Evolutionary conservation across 139 green algal genomes (phyloP).

Genomic region (Chlamydomonas sphaeroides): DNA sequence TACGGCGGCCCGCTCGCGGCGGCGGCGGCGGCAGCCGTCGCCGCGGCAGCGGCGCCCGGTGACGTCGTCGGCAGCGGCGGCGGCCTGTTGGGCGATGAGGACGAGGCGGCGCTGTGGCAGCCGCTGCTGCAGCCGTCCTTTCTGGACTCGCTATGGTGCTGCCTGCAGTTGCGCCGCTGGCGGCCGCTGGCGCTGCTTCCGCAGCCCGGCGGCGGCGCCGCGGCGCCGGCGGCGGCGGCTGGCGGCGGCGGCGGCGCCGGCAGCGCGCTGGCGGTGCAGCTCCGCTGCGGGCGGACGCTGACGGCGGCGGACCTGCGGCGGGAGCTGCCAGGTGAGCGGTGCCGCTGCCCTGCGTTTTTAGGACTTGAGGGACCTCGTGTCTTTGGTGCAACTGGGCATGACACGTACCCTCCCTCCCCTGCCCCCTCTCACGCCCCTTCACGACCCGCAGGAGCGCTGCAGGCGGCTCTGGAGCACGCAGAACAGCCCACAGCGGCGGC

Average conservation of each 20-base stretch:
- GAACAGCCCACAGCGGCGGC: too few species aligned
- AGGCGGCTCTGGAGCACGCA: too few species aligned
- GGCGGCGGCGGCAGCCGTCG: background rate
- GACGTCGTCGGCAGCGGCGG: background rate
- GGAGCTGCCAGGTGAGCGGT: conserved; percentile 21
- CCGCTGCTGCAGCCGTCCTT: conserved; percentile 61
- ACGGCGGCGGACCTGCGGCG: background rate
- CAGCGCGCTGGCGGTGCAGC: conserved; percentile 17
- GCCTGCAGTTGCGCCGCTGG: conserved; percentile 43
- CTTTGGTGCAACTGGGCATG: too few species aligned
- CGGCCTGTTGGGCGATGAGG: background rate
- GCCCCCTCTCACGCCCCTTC: too few species aligned
- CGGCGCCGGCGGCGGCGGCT: background rate
- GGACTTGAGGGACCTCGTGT: too few species aligned
- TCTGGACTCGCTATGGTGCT: conserved; percentile 57
- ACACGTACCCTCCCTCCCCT: too few species aligned
- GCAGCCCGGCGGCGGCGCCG: background rate
- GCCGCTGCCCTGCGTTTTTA: conserved; percentile 17
- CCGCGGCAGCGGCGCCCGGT: background rate
- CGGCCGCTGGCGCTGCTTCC: conserved; percentile 26
- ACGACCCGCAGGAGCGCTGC: too few species aligned
- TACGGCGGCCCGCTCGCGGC: conserved; percentile 26
- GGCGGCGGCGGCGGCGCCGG: background rate
- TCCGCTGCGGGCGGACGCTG: conserved; percentile 21
- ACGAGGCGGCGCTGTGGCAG: conserved; percentile 48